phyloP scores from a whole-genome alignment of 208 protist species.

The Trypanosoma lewisi region DNA sequence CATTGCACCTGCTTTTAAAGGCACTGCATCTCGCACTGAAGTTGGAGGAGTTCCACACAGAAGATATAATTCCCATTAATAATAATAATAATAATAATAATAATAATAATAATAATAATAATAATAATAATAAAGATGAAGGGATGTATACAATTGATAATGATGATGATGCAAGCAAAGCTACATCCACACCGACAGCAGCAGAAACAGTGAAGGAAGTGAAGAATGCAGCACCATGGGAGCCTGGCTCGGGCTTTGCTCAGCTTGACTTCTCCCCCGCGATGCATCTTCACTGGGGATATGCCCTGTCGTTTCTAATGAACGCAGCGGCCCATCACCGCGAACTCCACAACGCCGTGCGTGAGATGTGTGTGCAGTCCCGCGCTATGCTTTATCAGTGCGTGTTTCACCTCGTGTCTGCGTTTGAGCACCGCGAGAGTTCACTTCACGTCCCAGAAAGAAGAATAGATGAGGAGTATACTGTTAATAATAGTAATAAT shows the following conservation, averaged over 20 bases:
- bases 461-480: not conserved
- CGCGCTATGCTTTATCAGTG: conserved; percentile 64
- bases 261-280: conserved; percentile 59
- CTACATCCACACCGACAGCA: not conserved
- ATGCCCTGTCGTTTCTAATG: conserved; percentile 53
- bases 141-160: not conserved
- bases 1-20: conserved; percentile 71
- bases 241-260: conserved; percentile 31
- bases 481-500: too few species aligned
- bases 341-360: conserved; percentile 42
- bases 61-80: not conserved
- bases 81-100: not conserved
- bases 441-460: conserved; percentile 31
- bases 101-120: conserved; percentile 11
- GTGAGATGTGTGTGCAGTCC: conserved; percentile 71
- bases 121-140: not conserved
- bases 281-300: conserved; percentile 61
- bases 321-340: conserved; percentile 40
- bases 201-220: not conserved
- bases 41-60: conserved; percentile 39
- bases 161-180: not conserved
- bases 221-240: not conserved
- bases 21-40: conserved; percentile 64
- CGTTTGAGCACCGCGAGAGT: conserved; percentile 49
- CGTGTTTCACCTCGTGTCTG: conserved; percentile 59